Conservation (phyloP, 768 basidiomycete species). For the Panus rudis region DNA sequence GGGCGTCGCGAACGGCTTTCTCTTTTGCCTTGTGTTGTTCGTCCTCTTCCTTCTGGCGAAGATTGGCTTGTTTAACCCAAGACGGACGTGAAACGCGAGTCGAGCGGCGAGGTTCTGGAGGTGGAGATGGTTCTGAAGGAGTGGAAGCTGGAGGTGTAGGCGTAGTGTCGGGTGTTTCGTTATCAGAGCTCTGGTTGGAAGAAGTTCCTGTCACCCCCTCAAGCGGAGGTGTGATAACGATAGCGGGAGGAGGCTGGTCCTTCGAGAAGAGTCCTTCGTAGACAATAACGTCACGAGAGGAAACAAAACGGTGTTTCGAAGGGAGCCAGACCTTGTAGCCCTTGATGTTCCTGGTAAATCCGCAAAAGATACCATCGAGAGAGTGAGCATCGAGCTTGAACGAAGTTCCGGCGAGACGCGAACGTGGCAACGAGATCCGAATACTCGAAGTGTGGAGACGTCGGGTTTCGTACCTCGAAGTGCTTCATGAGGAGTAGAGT, state of each 20-base stretch:
- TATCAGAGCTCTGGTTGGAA: no score
- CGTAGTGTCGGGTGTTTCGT: no score
- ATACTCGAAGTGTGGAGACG: background rate
- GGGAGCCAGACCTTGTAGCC: slow-evolving; percentile 4
- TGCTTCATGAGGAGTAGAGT: slow-evolving; percentile 1
- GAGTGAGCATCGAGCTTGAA: slow-evolving; percentile 10
- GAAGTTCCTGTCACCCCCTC: no score
- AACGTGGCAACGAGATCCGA: slow-evolving; percentile 9
- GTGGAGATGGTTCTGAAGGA: background rate
- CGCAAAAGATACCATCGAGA: background rate
- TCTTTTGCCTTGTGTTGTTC: background rate
- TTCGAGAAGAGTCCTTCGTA: background rate
- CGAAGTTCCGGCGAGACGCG: background rate
- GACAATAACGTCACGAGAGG: background rate
- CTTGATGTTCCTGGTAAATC: background rate
- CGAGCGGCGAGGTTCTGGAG: slow-evolving; percentile 3
- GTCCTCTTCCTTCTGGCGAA: slow-evolving; percentile 4
- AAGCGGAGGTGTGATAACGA: no score
- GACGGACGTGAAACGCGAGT: slow-evolving; percentile 2
- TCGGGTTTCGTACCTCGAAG: background rate
- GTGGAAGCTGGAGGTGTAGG: no score
- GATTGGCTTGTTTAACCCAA: slow-evolving; percentile 7
- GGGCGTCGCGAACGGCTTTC: slow-evolving; percentile 1
- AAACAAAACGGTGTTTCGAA: background rate
- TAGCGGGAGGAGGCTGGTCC: no score